These are phyloP conservation scores for Stereocaulon alpinum DNA, from an alignment of 495 filamentous ascomycete species.

Conservation along the genomic window DNA sequence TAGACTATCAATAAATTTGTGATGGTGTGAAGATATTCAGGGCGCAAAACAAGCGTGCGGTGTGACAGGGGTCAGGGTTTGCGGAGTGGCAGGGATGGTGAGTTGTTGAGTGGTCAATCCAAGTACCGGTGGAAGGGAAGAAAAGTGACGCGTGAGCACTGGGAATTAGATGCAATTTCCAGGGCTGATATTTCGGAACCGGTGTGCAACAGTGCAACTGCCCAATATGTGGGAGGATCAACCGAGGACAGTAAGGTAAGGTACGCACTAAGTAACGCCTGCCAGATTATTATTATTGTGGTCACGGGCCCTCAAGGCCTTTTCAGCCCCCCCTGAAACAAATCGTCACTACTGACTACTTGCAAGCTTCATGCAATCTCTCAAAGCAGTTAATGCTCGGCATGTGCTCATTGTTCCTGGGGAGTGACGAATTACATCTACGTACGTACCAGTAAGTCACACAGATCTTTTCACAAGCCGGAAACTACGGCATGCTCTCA, in stretches of 20 bases:
- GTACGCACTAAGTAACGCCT: neutral
- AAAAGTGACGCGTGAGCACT: neutral
- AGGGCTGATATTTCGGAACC: neutral
- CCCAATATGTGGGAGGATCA: too few species aligned
- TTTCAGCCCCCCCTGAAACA: neutral
- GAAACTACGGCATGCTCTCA: neutral
- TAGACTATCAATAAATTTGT: neutral
- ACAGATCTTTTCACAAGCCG: neutral
- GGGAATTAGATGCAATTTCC: neutral
- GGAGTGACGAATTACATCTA: neutral
- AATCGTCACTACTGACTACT: neutral
- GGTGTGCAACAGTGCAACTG: neutral
- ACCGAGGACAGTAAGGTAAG: neutral
- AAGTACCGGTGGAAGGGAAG: too few species aligned
- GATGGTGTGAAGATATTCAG: slow-evolving; percentile 18
- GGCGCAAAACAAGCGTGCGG: neutral
- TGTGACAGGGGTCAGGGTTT: neutral
- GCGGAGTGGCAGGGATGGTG: neutral
- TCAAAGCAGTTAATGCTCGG: neutral
- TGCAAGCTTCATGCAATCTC: neutral
- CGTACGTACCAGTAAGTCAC: too few species aligned
- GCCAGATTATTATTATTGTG: neutral
- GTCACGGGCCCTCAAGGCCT: neutral
- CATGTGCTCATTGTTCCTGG: neutral
- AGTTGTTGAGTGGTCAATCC: slow-evolving; percentile 4